These are phyloP conservation scores for Camellia oleifera DNA, from an alignment of 179 eudicot genomes.

Conservation along the genomic window DNA sequence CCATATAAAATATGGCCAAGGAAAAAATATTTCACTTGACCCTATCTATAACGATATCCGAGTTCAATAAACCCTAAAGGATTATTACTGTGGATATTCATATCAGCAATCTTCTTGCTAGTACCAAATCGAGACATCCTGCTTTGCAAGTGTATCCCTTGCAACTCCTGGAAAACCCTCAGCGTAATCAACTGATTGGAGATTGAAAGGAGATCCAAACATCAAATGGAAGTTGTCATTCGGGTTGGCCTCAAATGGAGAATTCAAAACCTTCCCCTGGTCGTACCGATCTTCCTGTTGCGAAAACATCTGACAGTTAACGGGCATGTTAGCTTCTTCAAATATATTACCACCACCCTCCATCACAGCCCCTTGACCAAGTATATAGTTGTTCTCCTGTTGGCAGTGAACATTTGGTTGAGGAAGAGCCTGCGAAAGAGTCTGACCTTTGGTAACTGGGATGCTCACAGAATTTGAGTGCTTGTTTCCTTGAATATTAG, in stretches of 20 bases:
- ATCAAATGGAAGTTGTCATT: slow-evolving; percentile 16
- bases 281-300: slow-evolving; percentile 14
- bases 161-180: slow-evolving; percentile 15
- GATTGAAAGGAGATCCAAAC: slow-evolving; percentile 22
- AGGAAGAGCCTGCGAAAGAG: slow-evolving; percentile 1
- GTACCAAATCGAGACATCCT: slow-evolving; percentile 23
- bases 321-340: slow-evolving; percentile 24
- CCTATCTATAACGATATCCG: not conserved
- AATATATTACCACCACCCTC: slow-evolving; percentile 26
- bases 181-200: slow-evolving; percentile 13
- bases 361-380: slow-evolving; percentile 28
- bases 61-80: not conserved
- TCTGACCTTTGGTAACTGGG: slow-evolving; percentile 18
- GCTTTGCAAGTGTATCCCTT: slow-evolving; percentile 13
- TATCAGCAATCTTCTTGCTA: slow-evolving; percentile 1
- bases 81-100: not conserved
- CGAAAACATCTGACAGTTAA: slow-evolving; percentile 15
- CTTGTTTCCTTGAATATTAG: slow-evolving; percentile 42
- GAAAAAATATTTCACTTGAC: slow-evolving; percentile 7
- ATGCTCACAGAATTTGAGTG: slow-evolving; percentile 20
- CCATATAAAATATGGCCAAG: not conserved
- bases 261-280: slow-evolving; percentile 20
- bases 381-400: slow-evolving; percentile 27
- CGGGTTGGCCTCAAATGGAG: slow-evolving; percentile 13
- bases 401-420: slow-evolving; percentile 25